Evolutionary conservation across 768 basidiomycete genomes (phyloP), one percentile per base, ranked within the genome.

Genomic region (Suillus subaureus): DNA sequence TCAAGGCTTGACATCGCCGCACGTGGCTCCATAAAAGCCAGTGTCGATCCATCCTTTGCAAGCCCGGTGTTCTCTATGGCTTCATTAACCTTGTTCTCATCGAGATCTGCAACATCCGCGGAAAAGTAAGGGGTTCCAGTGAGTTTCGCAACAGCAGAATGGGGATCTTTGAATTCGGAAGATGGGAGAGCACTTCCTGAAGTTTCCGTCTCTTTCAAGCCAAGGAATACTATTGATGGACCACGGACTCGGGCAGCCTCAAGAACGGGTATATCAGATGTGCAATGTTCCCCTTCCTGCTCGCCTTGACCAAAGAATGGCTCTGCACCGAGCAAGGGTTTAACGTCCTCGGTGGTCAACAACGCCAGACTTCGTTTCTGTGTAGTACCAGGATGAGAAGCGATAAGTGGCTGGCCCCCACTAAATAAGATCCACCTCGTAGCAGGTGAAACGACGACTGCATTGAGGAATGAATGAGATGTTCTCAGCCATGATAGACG

Each of bases 81-180:
- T 16, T 76, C 75, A 11, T 83, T 79, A 40, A 90, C 73, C 40
- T 77, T 70, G 65, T 78, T 67, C 52, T 87, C 63, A 6, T 81
- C 81, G 26, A 85, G 75, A 62, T 87, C 82, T 31, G 82, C 83
- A 2, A 94, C 79, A 72, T 97, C 95, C 66, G 97, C 68, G 0
- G 94, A 83, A 74, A 97, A 98, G 75, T 91, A 96, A 0, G 94
- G 89, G 2, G 84, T 88, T n/a, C 96, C 97, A 37, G 89, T 77
- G 31, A 96, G 79, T 56, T 90, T 86, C 60, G 81, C 79, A 3
- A 87, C 77, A 1, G 87, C 83, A 21, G 75, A 70, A 61, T 85
- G 81, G 0, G 89, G 84, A 66, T 85, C 80, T 64, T 81, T 84
- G 60, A 90, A 88, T 55, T 90, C 87, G 3, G 87, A 84, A 0